Evolutionary conservation across 257 asterid genomes (phyloP), one percentile per base, ranked within the genome.

Genomic region (Linaria vulgaris): DNA sequence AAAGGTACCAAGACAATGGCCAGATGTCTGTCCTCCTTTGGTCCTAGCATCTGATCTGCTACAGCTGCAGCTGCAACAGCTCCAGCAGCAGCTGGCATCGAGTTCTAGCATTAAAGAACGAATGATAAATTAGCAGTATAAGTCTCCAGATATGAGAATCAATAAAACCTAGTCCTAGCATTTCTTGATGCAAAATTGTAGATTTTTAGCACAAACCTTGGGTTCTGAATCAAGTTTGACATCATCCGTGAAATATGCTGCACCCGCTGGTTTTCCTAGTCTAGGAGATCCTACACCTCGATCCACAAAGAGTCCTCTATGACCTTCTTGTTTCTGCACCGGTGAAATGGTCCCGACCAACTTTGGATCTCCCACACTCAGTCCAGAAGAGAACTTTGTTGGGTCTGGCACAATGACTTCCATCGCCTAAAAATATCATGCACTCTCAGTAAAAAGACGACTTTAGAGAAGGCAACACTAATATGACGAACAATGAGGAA

Each of bases 1-100:
- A 54, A 61, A 64, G 20, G 56, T 87, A 92, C 99, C 94, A 92
- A 73, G 72, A 89, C 99, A 51, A 92, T 92, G 37, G 99, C 97
- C 55, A 92, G 84, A 74, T 92, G 97, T 54, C 85, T 74, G 76
- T 92, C 99, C 86, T 92, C 99, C 85, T 92, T 87, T 61, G 94
- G 99, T 62, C 99, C 99, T 63, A 92, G 96, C 99, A 92, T 85
- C 85, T 84, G 97, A 82, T 92, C 99, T 34, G 99, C 99, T 49
- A 92, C 83, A 75, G 99, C 99, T 58, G 87, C 99, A 72, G 97
- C 99, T 56, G 99, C 96, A 75, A 92, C 99, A 56, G 99, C 99
- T 77, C 99, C 99, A 56, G 99, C 97, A 68, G 99, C 99, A 5
- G 97, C 99, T 70, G 99, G 99, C 91, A 92, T 92, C 63, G 88